These are phyloP conservation scores for Euphorbia schlechtendalii DNA, from an alignment of 441 rosid species.

Conservation along the genomic window DNA sequence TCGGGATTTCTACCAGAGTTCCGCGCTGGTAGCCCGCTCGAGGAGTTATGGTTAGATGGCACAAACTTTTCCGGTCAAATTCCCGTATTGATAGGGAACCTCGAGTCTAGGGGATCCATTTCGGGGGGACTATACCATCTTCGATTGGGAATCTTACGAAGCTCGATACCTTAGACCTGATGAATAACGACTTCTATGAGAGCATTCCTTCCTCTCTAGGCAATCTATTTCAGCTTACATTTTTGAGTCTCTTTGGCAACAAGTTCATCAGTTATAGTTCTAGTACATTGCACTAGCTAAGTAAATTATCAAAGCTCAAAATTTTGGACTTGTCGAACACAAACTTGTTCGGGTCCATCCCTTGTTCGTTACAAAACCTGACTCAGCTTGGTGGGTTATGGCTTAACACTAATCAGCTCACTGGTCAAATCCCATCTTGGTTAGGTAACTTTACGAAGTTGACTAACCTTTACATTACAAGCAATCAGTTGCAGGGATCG, in stretches of 20 bases:
- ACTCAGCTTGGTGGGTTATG: conserved; percentile 10
- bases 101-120: neutral
- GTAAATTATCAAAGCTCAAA: conserved; percentile 4
- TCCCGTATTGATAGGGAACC: conserved; percentile 10
- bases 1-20: neutral
- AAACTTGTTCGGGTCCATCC: conserved; percentile 13
- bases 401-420: conserved; percentile 10
- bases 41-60: neutral
- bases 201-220: conserved; percentile 30
- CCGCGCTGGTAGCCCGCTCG: neutral
- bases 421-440: conserved; percentile 39
- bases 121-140: conserved; percentile 10
- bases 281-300: conserved; percentile 4
- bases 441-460: conserved; percentile 20
- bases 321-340: neutral
- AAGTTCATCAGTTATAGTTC: neutral
- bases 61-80: conserved; percentile 8
- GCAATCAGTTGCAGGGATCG: neutral
- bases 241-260: neutral
- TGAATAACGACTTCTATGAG: neutral
- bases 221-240: conserved; percentile 21
- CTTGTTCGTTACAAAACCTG: conserved; percentile 16
- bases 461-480: neutral
- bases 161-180: neutral
- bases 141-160: conserved; percentile 4